Base-by-base conservation (phyloP, 2,329 filamentous ascomycete species). In the Decorospora gaudefroyi region DNA sequence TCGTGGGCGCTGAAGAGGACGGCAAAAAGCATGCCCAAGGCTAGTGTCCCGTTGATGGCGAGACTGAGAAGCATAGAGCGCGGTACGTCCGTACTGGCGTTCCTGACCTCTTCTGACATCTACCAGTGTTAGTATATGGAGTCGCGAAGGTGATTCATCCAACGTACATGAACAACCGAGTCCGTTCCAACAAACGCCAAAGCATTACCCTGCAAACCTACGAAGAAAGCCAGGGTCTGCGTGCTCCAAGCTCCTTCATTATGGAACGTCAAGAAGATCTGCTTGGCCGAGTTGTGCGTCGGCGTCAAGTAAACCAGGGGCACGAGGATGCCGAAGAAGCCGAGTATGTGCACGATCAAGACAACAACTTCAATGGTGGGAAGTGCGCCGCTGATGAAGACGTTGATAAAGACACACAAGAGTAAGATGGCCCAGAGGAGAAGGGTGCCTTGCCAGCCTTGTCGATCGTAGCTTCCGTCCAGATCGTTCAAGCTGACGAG, bases 301-400 rank as follows among this genome's bases (percentile, higher is more conserved):
- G 74, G 69, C 1, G 65, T 60, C 15, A 69, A 42, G 28, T 69
- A 69, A 2, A 67, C 62, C 33, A 69, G 12, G 0, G 67, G 64
- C 16, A 79, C 74, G 8, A 81, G 60, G 41, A 79, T 75, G 0
- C 72, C 77, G 43, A 80, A 76, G 56, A 80, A 76, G 3, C 78
- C 78, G 10, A 76, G 57, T n/a, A 80, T 64, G 43, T 81, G 78
- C 3, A 80, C 55, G 17, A 78, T 69, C 6, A 79, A 61, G 15
- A 78, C 69, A 10, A 76, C 51, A 1, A 74, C 73, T 57, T 82
- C 79, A 29, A 79, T 68, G 1, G 72, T 62, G 0, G 77, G 78
- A 2, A 81, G 63, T 3, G 74, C 60, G 3, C 69, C 70, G 6
- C 74, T 76, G 10, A 74, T 64, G 18, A 77, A 69, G 2, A 74